Evolutionary conservation across 139 green algal genomes (phyloP), one percentile per base, ranked within the genome.

Genomic region (Chlamydomonas applanata): DNA sequence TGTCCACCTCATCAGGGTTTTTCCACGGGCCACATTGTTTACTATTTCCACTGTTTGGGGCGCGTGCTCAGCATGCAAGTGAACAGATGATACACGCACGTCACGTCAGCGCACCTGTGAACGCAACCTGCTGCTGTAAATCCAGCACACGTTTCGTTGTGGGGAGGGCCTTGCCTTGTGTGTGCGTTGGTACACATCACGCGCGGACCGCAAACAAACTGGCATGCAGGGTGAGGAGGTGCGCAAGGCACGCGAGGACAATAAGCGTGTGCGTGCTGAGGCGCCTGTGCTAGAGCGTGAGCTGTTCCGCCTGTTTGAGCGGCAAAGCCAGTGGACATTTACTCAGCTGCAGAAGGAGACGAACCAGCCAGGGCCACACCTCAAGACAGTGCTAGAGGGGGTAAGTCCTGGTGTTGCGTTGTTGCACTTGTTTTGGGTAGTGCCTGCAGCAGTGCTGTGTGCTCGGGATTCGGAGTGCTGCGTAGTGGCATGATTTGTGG

Each of bases 301-400:
- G 44, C 59, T 89, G 22, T 86, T 90, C 56, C 60, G 46, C 27
- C 57, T 88, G 69, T 93, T 93, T 85, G 82, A 89, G 66, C 76
- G 78, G 40, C 78, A 89, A 52, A 27, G 63, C 24, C 65, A 80
- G 14, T 93, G 86, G 88, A 73, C 64, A 2, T 86, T 93, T n/a
- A 13, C 44, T 30, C 70, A 83, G 67, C 57, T 93, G 63, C 87
- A 92, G 76, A 79, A 79, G 35, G 70, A 90, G 71, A 84, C 84
- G 27, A 71, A 84, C 40, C 85, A 90, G 75, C 87, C 87, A 2
- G 75, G 69, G n/a, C 46, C 65, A 45, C 82, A 82, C 56, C 71
- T 91, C 4, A 91, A 90, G 74, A 82, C 80, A 40, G 75, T 86
- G 53, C 46, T 86, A 34, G 66, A 45, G 5, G 59, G 77, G 54